These are phyloP conservation scores for Triticum urartu DNA, from an alignment of 176 grass and related monocot genomes.

Conservation along the genomic window DNA sequence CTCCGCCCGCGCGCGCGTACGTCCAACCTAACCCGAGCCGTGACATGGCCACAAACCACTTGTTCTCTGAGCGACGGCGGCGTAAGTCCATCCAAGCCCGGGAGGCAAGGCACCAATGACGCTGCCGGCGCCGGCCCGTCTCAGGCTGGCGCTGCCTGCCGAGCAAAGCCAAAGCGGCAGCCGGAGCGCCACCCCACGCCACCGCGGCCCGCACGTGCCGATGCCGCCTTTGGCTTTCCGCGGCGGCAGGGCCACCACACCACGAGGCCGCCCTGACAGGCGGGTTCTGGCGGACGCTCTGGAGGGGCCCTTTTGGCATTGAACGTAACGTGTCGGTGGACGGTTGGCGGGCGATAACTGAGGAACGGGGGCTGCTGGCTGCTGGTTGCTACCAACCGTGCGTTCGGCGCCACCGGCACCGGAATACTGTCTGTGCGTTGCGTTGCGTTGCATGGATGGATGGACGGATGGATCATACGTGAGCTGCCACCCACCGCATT, in stretches of 20 bases:
- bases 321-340: accelerated
- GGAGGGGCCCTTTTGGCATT: background rate
- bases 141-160: background rate
- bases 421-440: background rate
- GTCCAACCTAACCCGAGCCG: background rate
- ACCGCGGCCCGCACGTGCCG: conserved; percentile 29
- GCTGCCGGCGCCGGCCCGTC: background rate
- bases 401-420: background rate
- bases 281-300: accelerated
- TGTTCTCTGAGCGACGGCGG: background rate
- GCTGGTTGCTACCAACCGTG: conserved; percentile 6
- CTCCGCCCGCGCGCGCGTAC: background rate
- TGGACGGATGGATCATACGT: no score
- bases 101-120: background rate
- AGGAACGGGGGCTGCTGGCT: background rate
- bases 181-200: background rate
- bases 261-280: background rate
- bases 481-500: background rate
- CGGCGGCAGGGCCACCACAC: background rate
- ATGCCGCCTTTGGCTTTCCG: background rate
- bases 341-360: background rate
- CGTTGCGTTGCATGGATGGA: background rate
- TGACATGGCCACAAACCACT: background rate
- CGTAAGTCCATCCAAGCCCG: background rate
- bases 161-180: background rate